These are phyloP conservation scores for Puccinia brachypodii DNA, from an alignment of 1,284 basidiomycete genomes.

Conservation along the genomic window DNA sequence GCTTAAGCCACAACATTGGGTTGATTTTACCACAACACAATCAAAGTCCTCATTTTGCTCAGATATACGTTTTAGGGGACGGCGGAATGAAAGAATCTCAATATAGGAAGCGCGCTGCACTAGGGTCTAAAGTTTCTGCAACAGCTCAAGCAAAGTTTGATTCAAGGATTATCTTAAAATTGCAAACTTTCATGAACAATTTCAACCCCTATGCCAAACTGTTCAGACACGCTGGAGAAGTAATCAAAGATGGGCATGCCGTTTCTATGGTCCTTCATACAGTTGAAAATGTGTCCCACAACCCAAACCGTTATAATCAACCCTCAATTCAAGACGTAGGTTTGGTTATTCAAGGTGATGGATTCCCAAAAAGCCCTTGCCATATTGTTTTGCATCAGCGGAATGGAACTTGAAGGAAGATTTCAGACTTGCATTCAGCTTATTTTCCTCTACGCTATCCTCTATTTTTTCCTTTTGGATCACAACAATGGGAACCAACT, in stretches of 20 bases:
- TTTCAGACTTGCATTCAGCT: neutral
- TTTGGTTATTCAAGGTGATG: neutral
- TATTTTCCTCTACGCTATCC: constrained; percentile 10
- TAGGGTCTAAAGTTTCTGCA: neutral
- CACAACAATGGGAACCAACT: neutral
- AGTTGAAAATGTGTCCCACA: too few species aligned
- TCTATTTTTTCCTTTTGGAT: constrained; percentile 12
- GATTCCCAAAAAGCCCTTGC: neutral
- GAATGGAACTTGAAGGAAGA: neutral
- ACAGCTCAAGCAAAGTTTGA: neutral
- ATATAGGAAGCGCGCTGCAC: neutral
- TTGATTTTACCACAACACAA: neutral
- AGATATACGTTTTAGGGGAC: neutral
- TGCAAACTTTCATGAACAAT: neutral
- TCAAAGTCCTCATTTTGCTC: neutral
- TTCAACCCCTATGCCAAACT: neutral
- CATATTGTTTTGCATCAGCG: neutral
- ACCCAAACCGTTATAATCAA: neutral
- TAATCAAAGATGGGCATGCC: neutral
- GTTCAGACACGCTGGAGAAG: neutral
- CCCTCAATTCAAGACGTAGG: neutral
- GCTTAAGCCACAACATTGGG: neutral
- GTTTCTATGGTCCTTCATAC: neutral
- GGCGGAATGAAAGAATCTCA: neutral
- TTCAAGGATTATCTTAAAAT: neutral